Conservation (phyloP, 108 stramenopile genomes). For the Cyclotella atomus region DNA sequence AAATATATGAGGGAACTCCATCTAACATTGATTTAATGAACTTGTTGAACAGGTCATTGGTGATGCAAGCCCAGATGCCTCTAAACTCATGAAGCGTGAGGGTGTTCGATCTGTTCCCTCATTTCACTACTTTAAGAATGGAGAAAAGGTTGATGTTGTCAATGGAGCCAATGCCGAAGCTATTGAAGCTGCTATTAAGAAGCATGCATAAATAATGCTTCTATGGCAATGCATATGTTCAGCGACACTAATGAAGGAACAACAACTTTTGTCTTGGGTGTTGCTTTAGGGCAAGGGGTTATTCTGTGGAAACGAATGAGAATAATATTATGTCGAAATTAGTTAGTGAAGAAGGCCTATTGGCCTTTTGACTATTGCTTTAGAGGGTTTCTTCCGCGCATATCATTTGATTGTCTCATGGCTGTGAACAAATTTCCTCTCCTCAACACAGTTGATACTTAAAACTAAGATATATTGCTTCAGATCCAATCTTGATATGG, state of each 20-base stretch:
- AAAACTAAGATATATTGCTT: no score
- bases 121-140: constrained; percentile 88
- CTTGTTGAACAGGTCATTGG: constrained; percentile 75
- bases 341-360: no score
- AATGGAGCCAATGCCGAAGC: constrained; percentile 92
- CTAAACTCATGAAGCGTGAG: constrained; percentile 89
- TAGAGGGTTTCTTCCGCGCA: no score
- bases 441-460: no score
- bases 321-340: no score
- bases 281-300: neutral
- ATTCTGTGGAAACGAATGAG: no score
- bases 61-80: constrained; percentile 80
- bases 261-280: neutral
- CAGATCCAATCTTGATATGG: no score
- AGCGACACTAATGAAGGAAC: neutral
- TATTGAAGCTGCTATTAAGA: constrained; percentile 86
- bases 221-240: neutral
- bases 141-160: constrained; percentile 89
- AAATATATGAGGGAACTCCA: constrained; percentile 1
- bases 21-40: neutral
- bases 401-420: no score
- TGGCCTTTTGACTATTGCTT: no score
- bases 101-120: constrained; percentile 89
- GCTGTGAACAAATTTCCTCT: no score
- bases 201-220: constrained; percentile 51